Base-by-base conservation (phyloP, 805 yeast genomes). In the Vanderwaltozyma yarrowii region DNA sequence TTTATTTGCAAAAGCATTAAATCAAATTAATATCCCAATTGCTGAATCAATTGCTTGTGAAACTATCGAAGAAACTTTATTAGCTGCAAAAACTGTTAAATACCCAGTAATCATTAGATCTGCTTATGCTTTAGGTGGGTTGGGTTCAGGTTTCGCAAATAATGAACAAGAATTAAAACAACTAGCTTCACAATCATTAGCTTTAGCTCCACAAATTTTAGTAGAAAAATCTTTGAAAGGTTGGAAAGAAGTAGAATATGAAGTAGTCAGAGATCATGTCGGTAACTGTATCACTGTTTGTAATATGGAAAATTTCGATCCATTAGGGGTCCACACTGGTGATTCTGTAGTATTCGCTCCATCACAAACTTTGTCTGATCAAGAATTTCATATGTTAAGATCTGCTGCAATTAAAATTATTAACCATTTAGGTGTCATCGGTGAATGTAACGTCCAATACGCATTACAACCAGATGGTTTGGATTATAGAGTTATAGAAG, bases 281-380 rank as follows among this genome's bases (percentile, higher is more conserved):
- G 96, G 81, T 50, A 89, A 89, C 74, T 89, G 98, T 74, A 89
- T 89, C 61, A 89, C 98, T 32, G 98, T 89, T 38, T 89, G 98
- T 73, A 89, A 89, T 66, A 89, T 89, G 98, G 98, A 89, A 69
- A 89, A 89, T 70, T 89, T 89, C 52, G 98, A 89, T 65, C 98
- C 98, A 32, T 75, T 89, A 51, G 98, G 98, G 52, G 82, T 89
- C 54, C 98, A 89, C 67, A 89, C 98, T 40, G 98, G 98, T 69
- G 98, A 89, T 64, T 92, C 98, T 30, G 92, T 89, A 54, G 98
- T 89, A 35, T 96, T 92, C 57, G 98, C 98, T 39, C 98, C 98
- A 35, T 87, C 96, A 31, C 98, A 89, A 67, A 89, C 98, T 30
- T 69, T 89, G 54, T 82, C 95, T 28, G 98, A 89, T 64, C 95